Percentiles rank a stretch among this genome's conserved stretches.
Conservation (phyloP, 345 rosid species). For the Triadica sebifera region DNA sequence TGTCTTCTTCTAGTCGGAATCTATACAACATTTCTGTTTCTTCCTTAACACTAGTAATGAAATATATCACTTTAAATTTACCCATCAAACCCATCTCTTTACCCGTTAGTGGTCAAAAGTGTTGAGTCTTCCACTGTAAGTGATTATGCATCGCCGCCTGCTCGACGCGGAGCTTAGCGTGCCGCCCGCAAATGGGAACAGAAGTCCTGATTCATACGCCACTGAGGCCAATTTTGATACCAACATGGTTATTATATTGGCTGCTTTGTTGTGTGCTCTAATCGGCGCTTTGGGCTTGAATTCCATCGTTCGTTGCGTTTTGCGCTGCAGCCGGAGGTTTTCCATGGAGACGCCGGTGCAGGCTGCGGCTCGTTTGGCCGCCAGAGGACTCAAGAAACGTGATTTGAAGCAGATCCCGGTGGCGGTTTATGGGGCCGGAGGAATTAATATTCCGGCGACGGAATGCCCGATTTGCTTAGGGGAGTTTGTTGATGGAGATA, state of each 20-base stretch:
- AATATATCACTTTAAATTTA: too few species aligned
- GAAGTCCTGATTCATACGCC: constrained; percentile 13
- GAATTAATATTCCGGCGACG: constrained; percentile 8
- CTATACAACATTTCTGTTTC: constrained; percentile 18
- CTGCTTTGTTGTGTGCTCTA: constrained; percentile 25
- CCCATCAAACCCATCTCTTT: too few species aligned
- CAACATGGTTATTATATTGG: constrained; percentile 28
- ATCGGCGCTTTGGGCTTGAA: constrained; percentile 25
- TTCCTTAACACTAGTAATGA: too few species aligned
- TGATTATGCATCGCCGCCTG: constrained; percentile 15
- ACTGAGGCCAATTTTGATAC: constrained; percentile 26
- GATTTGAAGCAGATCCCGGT: constrained; percentile 30
- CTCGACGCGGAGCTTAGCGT: constrained; percentile 8
- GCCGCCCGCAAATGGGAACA: constrained; percentile 4
- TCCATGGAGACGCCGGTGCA: constrained; percentile 8
- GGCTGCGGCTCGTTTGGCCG: constrained; percentile 19
- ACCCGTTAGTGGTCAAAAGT: too few species aligned
- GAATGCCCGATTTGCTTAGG: constrained; percentile 30
- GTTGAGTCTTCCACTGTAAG: too few species aligned
- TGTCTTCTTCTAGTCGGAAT: constrained; percentile 20
- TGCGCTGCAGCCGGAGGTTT: constrained; percentile 16
- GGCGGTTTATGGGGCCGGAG: constrained; percentile 13
- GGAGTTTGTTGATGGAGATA: constrained; percentile 26
- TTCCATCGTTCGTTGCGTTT: constrained; percentile 27
- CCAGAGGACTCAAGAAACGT: constrained; percentile 22